Evolutionary conservation across 2,329 filamentous ascomycete genomes (phyloP).

Genomic region (Coniochaeta sp.): DNA sequence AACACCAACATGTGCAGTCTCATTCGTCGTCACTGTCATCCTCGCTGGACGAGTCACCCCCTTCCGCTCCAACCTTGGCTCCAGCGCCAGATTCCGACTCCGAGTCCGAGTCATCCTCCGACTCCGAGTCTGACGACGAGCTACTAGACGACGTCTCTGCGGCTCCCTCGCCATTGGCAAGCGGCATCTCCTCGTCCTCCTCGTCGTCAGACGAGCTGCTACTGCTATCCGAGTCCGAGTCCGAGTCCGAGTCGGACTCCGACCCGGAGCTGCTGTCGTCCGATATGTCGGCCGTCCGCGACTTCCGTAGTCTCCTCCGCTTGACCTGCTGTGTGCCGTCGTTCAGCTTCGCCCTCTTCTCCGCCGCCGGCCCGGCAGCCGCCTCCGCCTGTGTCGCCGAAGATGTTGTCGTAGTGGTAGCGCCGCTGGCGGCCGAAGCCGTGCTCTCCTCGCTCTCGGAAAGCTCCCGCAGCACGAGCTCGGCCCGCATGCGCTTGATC

Average conservation of each 20-base stretch:
- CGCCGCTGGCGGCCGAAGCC: constrained; percentile 17
- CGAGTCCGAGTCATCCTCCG: constrained; percentile 4
- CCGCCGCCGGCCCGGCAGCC: constrained; percentile 14
- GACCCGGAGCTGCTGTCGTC: constrained; percentile 31
- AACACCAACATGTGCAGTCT: not conserved
- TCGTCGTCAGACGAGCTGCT: constrained; percentile 12
- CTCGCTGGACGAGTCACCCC: not conserved
- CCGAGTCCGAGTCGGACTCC: constrained; percentile 20
- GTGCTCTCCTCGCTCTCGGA: constrained; percentile 36
- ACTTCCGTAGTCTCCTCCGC: constrained; percentile 43
- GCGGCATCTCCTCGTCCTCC: constrained; percentile 17
- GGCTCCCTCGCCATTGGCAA: constrained; percentile 4
- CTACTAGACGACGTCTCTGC: constrained; percentile 15
- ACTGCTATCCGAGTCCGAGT: constrained; percentile 7
- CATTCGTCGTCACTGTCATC: not conserved
- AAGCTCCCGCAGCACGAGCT: constrained; percentile 50
- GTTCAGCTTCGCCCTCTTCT: constrained; percentile 32
- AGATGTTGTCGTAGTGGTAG: constrained; percentile 16
- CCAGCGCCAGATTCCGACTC: not conserved
- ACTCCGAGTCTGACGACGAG: constrained; percentile 16
- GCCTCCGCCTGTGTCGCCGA: constrained; percentile 14
- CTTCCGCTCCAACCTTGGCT: not conserved
- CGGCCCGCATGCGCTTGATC: constrained; percentile 56
- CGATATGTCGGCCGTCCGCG: constrained; percentile 36
- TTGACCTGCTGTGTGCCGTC: constrained; percentile 39